Evolutionary conservation across 2,329 filamentous ascomycete genomes (phyloP).

Genomic region (Neofusicoccum ribis): DNA sequence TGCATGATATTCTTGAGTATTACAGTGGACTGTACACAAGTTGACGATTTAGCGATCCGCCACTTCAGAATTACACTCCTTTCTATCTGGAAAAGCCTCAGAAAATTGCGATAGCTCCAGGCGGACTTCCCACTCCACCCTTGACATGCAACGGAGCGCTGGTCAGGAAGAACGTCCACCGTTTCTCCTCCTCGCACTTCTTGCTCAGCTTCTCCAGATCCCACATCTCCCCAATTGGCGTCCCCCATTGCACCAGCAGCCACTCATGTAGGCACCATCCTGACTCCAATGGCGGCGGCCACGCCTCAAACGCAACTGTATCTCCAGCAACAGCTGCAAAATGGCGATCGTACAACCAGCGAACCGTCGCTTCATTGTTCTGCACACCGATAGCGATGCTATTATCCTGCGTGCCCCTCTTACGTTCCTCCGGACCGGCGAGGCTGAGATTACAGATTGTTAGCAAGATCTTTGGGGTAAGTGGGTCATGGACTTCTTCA

Average conservation of each 20-base stretch:
- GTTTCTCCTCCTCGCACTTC: conserved; percentile 54
- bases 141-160: conserved; percentile 58
- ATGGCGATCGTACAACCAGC: conserved; percentile 15
- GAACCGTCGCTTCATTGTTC: background rate
- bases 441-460: background rate
- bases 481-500: background rate
- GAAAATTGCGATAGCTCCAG: conserved; percentile 40
- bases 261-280: conserved; percentile 43
- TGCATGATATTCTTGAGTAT: background rate
- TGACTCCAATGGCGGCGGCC: conserved; percentile 30
- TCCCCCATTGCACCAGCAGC: conserved; percentile 52
- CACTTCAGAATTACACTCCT: background rate
- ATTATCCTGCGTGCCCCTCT: background rate
- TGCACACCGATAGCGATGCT: background rate
- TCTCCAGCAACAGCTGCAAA: conserved; percentile 30
- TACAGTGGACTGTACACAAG: background rate
- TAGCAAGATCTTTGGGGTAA: background rate
- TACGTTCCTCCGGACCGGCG: background rate
- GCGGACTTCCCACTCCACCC: conserved; percentile 44
- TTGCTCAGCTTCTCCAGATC: conserved; percentile 53
- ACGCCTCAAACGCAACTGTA: conserved; percentile 29
- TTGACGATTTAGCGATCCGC: background rate
- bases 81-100: conserved; percentile 20
- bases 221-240: conserved; percentile 44
- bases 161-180: conserved; percentile 62